These are phyloP conservation scores for Polysphondylium violaceum DNA, from an alignment of 78 protist genomes.

Conservation along the genomic window DNA sequence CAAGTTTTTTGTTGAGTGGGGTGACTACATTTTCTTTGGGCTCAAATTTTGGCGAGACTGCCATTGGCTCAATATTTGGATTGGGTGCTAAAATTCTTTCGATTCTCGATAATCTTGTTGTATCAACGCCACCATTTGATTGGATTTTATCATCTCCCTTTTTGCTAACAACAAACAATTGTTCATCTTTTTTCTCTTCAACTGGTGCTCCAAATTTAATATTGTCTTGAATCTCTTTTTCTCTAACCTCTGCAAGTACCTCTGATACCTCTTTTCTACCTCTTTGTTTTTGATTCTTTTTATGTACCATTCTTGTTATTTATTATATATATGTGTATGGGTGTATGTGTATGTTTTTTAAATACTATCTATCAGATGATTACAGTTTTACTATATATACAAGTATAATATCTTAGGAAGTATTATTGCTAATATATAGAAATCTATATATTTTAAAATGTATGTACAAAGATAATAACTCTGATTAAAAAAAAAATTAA, in stretches of 20 bases:
- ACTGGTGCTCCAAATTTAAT: slow-evolving; percentile 48
- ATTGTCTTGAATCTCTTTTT: slow-evolving; percentile 35
- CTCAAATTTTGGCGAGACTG: background rate
- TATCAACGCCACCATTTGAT: background rate
- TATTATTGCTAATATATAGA: no score
- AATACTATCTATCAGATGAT: no score
- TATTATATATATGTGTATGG: background rate
- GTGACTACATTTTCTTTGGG: background rate
- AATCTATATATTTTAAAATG: no score
- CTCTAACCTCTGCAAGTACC: background rate
- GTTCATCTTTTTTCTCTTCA: slow-evolving; percentile 15
- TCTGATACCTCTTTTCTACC: slow-evolving; percentile 15
- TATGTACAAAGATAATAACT: no score
- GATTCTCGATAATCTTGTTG: background rate
- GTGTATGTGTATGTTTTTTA: no score
- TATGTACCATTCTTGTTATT: slow-evolving; percentile 26
- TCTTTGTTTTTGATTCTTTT: slow-evolving; percentile 69
- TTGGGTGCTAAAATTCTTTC: slow-evolving; percentile 11
- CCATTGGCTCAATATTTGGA: slow-evolving; percentile 3
- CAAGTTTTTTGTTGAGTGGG: background rate
- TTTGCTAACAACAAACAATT: slow-evolving; percentile 33
- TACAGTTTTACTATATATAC: no score
- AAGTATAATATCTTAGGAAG: no score
- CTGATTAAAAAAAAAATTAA: no score
- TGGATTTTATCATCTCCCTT: background rate